Evolutionary conservation across 495 filamentous ascomycete species (phyloP).

Genomic region (Aspergillus sclerotioniger): DNA sequence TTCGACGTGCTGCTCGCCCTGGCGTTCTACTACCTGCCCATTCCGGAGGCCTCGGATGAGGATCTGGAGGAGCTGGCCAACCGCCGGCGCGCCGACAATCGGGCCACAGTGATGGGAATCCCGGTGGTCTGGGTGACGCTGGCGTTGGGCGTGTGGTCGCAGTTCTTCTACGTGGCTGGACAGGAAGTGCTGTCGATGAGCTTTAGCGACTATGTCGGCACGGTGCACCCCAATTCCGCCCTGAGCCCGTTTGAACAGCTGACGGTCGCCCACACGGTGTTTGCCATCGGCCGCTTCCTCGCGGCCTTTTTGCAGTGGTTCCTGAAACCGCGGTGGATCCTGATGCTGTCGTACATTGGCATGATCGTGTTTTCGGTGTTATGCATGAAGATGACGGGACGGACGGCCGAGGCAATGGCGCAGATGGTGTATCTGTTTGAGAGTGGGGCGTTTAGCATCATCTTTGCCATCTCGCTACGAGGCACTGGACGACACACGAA

Average conservation of each 20-base stretch:
- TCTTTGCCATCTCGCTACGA: constrained; percentile 59
- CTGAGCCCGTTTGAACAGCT: constrained; percentile 43
- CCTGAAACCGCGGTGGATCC: constrained; percentile 62
- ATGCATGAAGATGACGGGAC: constrained; percentile 51
- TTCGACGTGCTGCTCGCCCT: constrained; percentile 64
- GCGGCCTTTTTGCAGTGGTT: constrained; percentile 53
- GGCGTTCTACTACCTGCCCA: constrained; percentile 61
- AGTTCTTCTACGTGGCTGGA: constrained; percentile 65
- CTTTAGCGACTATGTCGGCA: constrained; percentile 41
- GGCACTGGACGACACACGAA: constrained; percentile 62
- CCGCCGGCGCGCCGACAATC: constrained; percentile 50
- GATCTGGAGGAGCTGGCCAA: constrained; percentile 58
- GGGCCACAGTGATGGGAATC: constrained; percentile 41
- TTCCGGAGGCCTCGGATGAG: constrained; percentile 66
- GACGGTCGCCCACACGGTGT: constrained; percentile 57
- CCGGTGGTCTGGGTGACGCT: constrained; percentile 59
- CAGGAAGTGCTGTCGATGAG: constrained; percentile 58
- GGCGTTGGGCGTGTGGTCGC: constrained; percentile 53
- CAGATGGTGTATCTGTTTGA: constrained; percentile 62
- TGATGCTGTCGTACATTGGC: constrained; percentile 55
- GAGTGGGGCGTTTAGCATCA: constrained; percentile 59
- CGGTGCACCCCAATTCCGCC: constrained; percentile 28
- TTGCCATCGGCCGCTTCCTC: constrained; percentile 62
- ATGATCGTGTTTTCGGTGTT: constrained; percentile 55
- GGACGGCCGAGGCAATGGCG: constrained; percentile 47